phyloP scores from a whole-genome alignment of 2,329 filamentous ascomycete genomes.

The Bipolaris zeicola region DNA sequence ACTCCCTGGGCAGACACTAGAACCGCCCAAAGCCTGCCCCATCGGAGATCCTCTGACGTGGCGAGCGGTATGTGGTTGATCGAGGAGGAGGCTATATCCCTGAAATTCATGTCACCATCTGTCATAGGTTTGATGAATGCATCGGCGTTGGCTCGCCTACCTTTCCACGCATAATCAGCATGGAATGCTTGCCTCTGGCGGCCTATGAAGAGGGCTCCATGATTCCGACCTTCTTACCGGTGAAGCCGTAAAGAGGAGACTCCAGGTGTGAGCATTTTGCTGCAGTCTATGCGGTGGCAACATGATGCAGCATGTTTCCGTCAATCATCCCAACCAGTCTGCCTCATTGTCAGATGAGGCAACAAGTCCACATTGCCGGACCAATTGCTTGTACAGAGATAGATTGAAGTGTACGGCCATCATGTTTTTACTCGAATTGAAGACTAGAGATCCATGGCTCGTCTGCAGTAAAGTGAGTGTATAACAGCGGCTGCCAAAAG shows the following conservation, averaged over 20 bases:
- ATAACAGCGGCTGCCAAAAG: conserved; percentile 25
- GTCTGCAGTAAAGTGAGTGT: conserved; percentile 23
- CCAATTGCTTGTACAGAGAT: conserved; percentile 38
- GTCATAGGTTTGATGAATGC: conserved; percentile 45
- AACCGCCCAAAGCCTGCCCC: conserved; percentile 54
- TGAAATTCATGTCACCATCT: conserved; percentile 48
- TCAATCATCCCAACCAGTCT: conserved; percentile 35
- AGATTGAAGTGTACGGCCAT: conserved; percentile 29
- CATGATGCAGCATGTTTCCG: conserved; percentile 36
- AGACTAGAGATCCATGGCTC: conserved; percentile 18
- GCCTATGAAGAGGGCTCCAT: conserved; percentile 40
- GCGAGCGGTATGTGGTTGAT: conserved; percentile 54
- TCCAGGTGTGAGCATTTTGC: conserved; percentile 24
- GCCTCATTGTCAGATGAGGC: conserved; percentile 36
- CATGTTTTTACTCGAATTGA: conserved; percentile 17
- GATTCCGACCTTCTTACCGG: conserved; percentile 44
- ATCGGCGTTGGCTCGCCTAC: conserved; percentile 35
- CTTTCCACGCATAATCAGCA: conserved; percentile 34
- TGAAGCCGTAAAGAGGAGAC: conserved; percentile 38
- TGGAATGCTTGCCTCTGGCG: conserved; percentile 38
- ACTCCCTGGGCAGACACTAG: conserved; percentile 51
- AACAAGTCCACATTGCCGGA: conserved; percentile 34
- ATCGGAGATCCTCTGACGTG: conserved; percentile 61
- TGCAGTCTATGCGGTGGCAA: conserved; percentile 42
- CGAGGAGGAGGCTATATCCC: conserved; percentile 44